A percentile compares a stretch with the other conserved stretches of the same genome.
These are phyloP conservation scores for Neltuma alba DNA, from an alignment of 306 rosid species.

Conservation along the genomic window DNA sequence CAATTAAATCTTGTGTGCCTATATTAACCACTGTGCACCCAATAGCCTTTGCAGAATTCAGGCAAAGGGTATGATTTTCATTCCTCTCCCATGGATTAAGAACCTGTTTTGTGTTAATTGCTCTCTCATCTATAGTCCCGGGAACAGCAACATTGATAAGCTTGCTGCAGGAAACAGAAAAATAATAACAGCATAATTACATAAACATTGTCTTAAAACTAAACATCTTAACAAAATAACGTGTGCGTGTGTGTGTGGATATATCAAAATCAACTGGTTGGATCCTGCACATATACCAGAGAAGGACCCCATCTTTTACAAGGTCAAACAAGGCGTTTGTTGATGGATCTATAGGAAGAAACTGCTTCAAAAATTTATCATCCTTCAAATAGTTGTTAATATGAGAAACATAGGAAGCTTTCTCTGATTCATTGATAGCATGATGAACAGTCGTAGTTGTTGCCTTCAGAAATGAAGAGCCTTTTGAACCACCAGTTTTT, in stretches of 20 bases:
- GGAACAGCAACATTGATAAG: slow-evolving; percentile 97
- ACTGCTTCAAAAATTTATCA: slow-evolving; percentile 77
- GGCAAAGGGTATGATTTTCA: slow-evolving; percentile 97
- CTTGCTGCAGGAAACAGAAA: slow-evolving; percentile 66
- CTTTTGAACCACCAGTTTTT: slow-evolving; percentile 71
- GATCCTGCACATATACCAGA: slow-evolving; percentile 65
- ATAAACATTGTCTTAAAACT: slow-evolving; percentile 17
- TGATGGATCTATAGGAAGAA: slow-evolving; percentile 85
- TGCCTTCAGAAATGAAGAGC: slow-evolving; percentile 85
- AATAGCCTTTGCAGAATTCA: slow-evolving; percentile 97
- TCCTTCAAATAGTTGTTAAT: slow-evolving; percentile 82
- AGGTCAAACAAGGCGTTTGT: slow-evolving; percentile 87
- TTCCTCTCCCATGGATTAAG: slow-evolving; percentile 99
- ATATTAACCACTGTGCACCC: slow-evolving; percentile 99
- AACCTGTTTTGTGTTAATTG: slow-evolving; percentile 83
- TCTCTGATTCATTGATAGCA: slow-evolving; percentile 91
- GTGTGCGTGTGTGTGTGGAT: background rate
- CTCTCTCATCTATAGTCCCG: slow-evolving; percentile 99
- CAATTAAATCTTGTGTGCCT: slow-evolving; percentile 90
- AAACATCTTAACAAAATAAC: background rate
- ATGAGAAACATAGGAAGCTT: slow-evolving; percentile 91
- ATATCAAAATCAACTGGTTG: slow-evolving; percentile 26
- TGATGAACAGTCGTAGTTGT: slow-evolving; percentile 91
- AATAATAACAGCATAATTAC: slow-evolving; percentile 35
- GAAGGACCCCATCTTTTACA: slow-evolving; percentile 92